phyloP scores from a whole-genome alignment of 805 yeast species.

The Candida pseudofarinosa region DNA sequence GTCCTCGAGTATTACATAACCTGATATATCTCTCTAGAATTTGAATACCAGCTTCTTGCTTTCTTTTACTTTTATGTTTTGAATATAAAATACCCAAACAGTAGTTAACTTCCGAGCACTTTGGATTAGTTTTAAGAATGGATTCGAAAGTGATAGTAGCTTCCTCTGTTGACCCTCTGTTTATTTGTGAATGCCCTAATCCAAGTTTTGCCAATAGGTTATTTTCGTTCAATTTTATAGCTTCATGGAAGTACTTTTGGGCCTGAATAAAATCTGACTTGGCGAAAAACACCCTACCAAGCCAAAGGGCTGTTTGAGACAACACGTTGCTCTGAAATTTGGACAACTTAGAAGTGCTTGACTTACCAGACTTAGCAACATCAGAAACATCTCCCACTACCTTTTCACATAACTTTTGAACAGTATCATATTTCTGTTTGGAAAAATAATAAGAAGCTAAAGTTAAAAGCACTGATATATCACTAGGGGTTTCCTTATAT shows the following conservation, averaged over 20 bases:
- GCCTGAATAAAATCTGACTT: constrained; percentile 63
- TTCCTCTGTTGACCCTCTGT: constrained; percentile 72
- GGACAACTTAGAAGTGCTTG: constrained; percentile 17
- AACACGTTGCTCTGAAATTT: constrained; percentile 27
- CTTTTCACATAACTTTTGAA: constrained; percentile 51
- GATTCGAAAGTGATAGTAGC: constrained; percentile 83
- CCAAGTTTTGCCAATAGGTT: constrained; percentile 76
- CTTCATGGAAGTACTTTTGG: constrained; percentile 65
- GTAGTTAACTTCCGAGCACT: constrained; percentile 68
- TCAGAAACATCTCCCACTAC: constrained; percentile 33
- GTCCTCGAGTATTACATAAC: constrained; percentile 48
- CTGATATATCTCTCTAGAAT: constrained; percentile 68
- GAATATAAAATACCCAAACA: constrained; percentile 75
- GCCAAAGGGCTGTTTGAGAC: constrained; percentile 61
- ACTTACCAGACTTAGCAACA: constrained; percentile 10
- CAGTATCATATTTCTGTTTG: constrained; percentile 54
- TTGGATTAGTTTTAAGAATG: constrained; percentile 60
- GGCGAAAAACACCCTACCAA: constrained; percentile 71
- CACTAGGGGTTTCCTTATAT: constrained; percentile 39
- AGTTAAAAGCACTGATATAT: constrained; percentile 60
- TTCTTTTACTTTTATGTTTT: constrained; percentile 31
- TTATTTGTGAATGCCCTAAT: constrained; percentile 77
- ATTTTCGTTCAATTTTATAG: constrained; percentile 60
- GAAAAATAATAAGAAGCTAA: constrained; percentile 72
- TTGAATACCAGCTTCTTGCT: constrained; percentile 53